A percentile compares a stretch with the other conserved stretches of the same genome.
These are phyloP conservation scores for Euphorbia celastroides DNA, from an alignment of 441 rosid genomes.

Conservation along the genomic window DNA sequence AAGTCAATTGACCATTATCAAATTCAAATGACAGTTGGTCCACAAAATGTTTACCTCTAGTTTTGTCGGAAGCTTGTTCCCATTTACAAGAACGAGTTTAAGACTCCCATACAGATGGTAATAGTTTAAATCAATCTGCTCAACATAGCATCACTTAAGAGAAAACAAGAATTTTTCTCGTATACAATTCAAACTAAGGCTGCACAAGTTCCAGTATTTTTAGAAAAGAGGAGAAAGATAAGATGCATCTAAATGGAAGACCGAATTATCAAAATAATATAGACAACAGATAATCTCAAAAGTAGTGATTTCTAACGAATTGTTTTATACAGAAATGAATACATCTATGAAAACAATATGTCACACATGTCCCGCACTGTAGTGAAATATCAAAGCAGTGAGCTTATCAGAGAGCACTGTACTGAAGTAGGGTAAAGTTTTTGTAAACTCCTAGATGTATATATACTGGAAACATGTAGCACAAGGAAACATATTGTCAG, in stretches of 20 bases:
- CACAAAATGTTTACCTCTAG: slow-evolving; percentile 37
- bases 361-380: neutral
- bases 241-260: neutral
- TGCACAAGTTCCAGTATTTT: too few species aligned
- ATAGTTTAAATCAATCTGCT: too few species aligned
- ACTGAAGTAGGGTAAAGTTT: neutral
- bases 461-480: too few species aligned
- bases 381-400: neutral
- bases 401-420: neutral
- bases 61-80: slow-evolving; percentile 41
- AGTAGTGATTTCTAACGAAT: neutral
- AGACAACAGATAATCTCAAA: neutral
- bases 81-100: slow-evolving; percentile 33
- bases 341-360: neutral
- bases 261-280: neutral
- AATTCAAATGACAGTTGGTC: neutral
- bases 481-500: too few species aligned
- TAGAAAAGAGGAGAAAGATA: neutral
- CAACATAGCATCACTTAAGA: slow-evolving; percentile 5
- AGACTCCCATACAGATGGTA: too few species aligned
- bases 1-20: neutral
- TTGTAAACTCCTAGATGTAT: too few species aligned
- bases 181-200: too few species aligned
- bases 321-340: neutral
- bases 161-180: too few species aligned